Conservation (phyloP, 2,329 filamentous ascomycete genomes). For the Colletotrichum musicola region DNA sequence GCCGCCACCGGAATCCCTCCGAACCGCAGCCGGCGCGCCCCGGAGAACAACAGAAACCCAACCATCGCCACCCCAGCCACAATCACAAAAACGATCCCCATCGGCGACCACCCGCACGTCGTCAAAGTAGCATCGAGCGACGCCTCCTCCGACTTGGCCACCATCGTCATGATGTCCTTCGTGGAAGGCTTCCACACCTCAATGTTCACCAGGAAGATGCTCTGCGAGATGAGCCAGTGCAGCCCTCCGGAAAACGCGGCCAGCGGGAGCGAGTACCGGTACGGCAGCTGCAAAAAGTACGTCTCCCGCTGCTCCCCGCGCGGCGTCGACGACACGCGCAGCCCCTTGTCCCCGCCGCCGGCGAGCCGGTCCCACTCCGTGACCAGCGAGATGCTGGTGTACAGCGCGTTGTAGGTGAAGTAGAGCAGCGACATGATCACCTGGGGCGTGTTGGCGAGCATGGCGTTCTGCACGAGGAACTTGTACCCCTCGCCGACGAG, state of each 20-base stretch:
- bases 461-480: neutral
- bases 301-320: neutral
- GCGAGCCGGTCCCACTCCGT: neutral
- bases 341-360: neutral
- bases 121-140: neutral
- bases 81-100: neutral
- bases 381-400: neutral
- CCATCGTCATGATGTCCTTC: neutral
- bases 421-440: conserved; percentile 8
- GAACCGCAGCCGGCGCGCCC: neutral
- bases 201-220: neutral
- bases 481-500: neutral
- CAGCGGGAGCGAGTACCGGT: neutral
- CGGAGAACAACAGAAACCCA: neutral
- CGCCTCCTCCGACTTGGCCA: neutral
- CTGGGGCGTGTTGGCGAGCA: neutral
- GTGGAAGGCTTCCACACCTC: neutral
- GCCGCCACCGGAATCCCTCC: neutral
- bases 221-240: conserved; percentile 19
- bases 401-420: conserved; percentile 11
- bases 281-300: neutral
- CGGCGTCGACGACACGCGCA: neutral
- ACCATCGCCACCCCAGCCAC: neutral
- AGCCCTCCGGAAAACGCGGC: fast-evolving
- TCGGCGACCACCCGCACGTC: neutral